These are phyloP conservation scores for Kingdonia uniflora DNA, from an alignment of 164 flowering plant species.

Conservation along the genomic window DNA sequence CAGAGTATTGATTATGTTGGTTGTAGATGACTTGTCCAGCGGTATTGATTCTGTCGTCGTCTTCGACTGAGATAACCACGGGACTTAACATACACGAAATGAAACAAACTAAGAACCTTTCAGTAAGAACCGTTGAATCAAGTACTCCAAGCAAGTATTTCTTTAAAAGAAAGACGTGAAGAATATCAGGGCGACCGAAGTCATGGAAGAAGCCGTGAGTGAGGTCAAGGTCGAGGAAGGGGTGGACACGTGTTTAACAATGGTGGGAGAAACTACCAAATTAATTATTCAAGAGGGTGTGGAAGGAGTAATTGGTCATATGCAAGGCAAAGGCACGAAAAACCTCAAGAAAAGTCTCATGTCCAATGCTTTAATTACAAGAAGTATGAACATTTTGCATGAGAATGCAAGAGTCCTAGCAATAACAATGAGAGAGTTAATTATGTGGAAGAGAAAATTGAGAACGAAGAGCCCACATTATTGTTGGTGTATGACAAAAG, in stretches of 20 bases:
- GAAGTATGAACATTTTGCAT: constrained; percentile 10
- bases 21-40: too few relatives aligned
- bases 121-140: too few relatives aligned
- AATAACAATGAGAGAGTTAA: constrained; percentile 9
- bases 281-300: background rate
- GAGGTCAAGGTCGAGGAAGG: background rate
- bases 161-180: too few relatives aligned
- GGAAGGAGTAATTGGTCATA: background rate
- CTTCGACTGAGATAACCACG: too few relatives aligned
- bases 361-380: constrained; percentile 15
- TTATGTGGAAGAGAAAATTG: constrained; percentile 1
- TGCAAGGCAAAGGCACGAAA: background rate
- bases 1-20: too few relatives aligned
- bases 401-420: constrained; percentile 3
- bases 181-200: too few relatives aligned
- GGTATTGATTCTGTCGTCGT: too few relatives aligned
- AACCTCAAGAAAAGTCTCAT: constrained; percentile 6
- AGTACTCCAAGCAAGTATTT: too few relatives aligned
- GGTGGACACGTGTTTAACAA: background rate
- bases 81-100: too few relatives aligned
- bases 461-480: constrained; percentile 2
- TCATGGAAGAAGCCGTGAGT: too few relatives aligned
- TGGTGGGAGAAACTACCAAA: background rate
- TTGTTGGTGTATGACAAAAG: constrained; percentile 1
- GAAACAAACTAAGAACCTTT: too few relatives aligned